Evolutionary conservation across 305 asterid genomes (phyloP), one percentile per base, ranked within the genome.

Genomic region (Rubia peregrina): DNA sequence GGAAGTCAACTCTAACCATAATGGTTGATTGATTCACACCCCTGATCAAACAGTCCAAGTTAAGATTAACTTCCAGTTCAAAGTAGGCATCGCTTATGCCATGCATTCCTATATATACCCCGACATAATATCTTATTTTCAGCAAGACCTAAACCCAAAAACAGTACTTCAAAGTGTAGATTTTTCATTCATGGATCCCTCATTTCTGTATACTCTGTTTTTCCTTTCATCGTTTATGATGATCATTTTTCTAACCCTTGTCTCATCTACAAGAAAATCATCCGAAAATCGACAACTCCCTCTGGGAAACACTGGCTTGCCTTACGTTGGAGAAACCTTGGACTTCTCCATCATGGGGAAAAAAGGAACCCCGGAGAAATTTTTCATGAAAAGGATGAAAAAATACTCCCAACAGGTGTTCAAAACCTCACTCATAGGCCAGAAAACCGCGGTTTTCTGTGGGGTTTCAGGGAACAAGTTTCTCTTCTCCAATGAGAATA

Each of bases 391-490:
- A 16, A 36, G 48, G 48, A 62, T 62, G 67, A 62, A 62, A 3
- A 62, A 62, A 16, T 16, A 62, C 1, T 33, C 67, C 4, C 24
- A 36, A 48, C 46, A 62, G 21, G 48, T 38, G 1, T 62, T 62
- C 48, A 62, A 62, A 16, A 62, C 67, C 48, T 62, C 67, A 6
- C 10, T 62, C 7, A 7, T 62, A 62, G 26, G 67, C 41, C 46
- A 62, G 41, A 62, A 33, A 36, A 62, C 46, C 12, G 67, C 67
- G 9, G 67, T 62, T 62, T 62, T 38, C 21, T 62, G 67, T 7
- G 67, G 48, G 0, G 48, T 62, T 62, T 62, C 67, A 6, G 67
- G 67, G 14, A 33, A 62, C 48, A 62, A 62, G 12, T 62, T 62
- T 16, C 48, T 62, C 26, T 62, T 62, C 48, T 62, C 48, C 22